Evolutionary conservation across 116 monocot species (phyloP).

Genomic region (Posidonia oceanica): DNA sequence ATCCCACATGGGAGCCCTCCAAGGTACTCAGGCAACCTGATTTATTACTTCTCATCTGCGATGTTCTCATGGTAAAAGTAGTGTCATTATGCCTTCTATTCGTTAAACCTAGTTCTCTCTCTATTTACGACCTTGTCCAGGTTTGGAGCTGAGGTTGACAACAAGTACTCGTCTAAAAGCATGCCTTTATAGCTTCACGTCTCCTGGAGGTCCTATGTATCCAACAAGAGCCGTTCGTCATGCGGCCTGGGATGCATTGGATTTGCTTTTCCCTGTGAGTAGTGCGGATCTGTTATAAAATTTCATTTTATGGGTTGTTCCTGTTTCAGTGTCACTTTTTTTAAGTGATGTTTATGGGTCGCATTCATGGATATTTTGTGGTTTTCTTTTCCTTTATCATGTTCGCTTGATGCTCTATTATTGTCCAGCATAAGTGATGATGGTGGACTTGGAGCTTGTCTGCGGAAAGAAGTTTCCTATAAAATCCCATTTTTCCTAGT

Average conservation of each 20-base stretch:
- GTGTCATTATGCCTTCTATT: neutral
- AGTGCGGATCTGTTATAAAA: neutral
- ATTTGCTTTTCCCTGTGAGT: conserved; percentile 84
- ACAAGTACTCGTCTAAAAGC: conserved; percentile 82
- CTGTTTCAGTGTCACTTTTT: neutral
- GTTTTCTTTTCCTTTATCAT: too few relatives aligned
- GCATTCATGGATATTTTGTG: too few relatives aligned
- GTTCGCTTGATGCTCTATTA: too few relatives aligned
- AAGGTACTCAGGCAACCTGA: conserved; percentile 35
- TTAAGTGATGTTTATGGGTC: neutral
- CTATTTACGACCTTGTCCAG: conserved; percentile 15
- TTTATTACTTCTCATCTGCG: neutral
- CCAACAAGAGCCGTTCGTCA: conserved; percentile 94
- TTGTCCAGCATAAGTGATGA: too few relatives aligned
- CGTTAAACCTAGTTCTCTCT: neutral
- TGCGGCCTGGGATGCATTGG: conserved; percentile 90
- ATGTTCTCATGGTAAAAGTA: too few relatives aligned
- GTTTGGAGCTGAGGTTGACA: conserved; percentile 79
- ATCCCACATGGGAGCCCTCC: conserved; percentile 51
- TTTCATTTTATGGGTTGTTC: neutral
- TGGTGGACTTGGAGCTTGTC: too few relatives aligned
- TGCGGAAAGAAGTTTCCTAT: too few relatives aligned
- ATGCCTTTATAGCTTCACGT: conserved; percentile 93
- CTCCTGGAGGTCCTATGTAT: conserved; percentile 95
- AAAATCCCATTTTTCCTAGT: too few relatives aligned